Base-by-base conservation (phyloP, 2,329 filamentous ascomycete species). In the Fusarium siculi region DNA sequence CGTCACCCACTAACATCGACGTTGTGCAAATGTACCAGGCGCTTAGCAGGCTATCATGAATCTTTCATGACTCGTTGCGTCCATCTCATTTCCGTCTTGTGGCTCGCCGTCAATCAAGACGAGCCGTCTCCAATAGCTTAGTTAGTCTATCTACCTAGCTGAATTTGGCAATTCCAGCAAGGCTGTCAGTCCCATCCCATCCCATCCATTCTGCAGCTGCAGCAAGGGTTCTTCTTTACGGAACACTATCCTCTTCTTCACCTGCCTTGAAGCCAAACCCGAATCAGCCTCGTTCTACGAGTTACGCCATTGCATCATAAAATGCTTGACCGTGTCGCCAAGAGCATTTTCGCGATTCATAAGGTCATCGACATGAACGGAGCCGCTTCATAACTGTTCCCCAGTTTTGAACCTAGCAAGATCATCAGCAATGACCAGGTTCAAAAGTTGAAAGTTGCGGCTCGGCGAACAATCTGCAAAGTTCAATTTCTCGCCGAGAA, bases 21-120 rank as follows among this genome's bases (percentile, higher is more conserved):
- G 23, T 30, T 64, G 53, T 72, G 67, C 63, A n/a, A 70, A 73
- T 73, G 66, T 46, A 62, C 60, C 65, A 61, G 57, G 52, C 60
- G 50, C 55, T 52, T 70, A 66, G 52, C 36, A 73, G 66, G 50
- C 60, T 74, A 70, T 64, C 71, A 72, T 57, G 58, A 65, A 65
- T 44, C 47, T 63, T 70, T 23, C 66, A 75, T 74, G 72, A 74
- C 72, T 74, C 72, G 72, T 55, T 63, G 60, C 43, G 34, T 44
- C 68, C 69, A 75, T 66, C 66, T 69, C 66, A 69, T 74, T 73
- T 74, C 73, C 72, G 66, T 75, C 50, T 61, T 42, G 55, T 64
- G 65, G 55, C 57, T 63, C 52, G 53, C 49, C 66, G 49, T 61
- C 46, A 50, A 47, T 71, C 62, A 66, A 39, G 47, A 39, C 47